Evolutionary conservation across 805 yeast species (phyloP), one percentile per base, ranked within the genome.

Genomic region (Starmerella roubikii): DNA sequence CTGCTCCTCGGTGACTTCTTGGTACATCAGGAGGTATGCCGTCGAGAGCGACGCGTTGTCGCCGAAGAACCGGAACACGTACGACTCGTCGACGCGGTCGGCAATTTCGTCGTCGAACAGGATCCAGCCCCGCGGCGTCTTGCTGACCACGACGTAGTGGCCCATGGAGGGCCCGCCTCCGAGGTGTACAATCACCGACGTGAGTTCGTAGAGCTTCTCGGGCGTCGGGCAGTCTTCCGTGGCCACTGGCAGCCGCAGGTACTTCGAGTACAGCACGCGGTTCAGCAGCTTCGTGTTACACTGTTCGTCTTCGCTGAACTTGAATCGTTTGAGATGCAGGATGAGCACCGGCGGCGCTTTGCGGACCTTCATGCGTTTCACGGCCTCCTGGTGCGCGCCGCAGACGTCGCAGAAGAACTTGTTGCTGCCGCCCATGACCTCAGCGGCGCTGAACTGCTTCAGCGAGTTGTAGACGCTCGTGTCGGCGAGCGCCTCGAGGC

Each of bases 111-210:
- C 98, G 56, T 91, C 98, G 60, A 82, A 91, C 41, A 91, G 61
- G 23, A 91, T 61, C 98, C 98, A 91, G 0, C 94, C 86, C 30
- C 73, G 71, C 18, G 70, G 66, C 4, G 85, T 78, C 54, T 84
- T 84, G 43, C 91, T 78, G 4, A 91, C 63, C 0, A 94, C 71
- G 9, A 91, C 88, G 57, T 91, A 91, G 56, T 91, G 98, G 0
- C 98, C 98, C 60, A 86, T 95, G 63, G 84, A 85, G 1, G 97
- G 96, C 0, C 97, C 96, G 3, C 95, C 93, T 5, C 98, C 98
- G 49, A 91, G 76, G 55, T 91, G 98, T 10, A 91, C 85, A 11
- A 91, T 91, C 31, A 88, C 76, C 0, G 88, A 83, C 46, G 75
- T 78, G 36, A 91, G 61, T 51, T 86, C 94, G 53, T 85, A 91